Conservation (phyloP, 208 protist species). For the Leishmania amazonensis region DNA sequence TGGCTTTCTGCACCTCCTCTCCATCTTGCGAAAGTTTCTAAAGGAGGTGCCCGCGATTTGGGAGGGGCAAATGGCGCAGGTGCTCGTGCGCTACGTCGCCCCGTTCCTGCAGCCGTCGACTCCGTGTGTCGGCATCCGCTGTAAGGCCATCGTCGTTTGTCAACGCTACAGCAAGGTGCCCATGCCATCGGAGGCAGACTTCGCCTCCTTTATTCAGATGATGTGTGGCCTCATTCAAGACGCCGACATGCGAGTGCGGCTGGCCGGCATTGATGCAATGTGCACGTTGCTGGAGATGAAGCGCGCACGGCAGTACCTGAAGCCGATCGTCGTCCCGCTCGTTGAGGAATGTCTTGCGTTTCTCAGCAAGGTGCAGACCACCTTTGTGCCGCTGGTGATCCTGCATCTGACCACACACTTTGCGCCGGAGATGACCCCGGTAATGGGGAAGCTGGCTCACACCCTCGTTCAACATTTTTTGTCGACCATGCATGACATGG, state of each 20-base stretch:
- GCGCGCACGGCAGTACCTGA: constrained; percentile 65
- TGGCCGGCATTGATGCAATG: constrained; percentile 83
- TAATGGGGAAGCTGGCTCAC: constrained; percentile 73
- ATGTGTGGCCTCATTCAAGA: constrained; percentile 71
- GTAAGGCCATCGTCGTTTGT: constrained; percentile 83
- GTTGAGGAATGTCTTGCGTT: constrained; percentile 87
- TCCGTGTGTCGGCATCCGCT: constrained; percentile 62
- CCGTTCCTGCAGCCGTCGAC: constrained; percentile 60
- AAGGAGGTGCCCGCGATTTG: constrained; percentile 71
- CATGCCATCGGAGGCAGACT: constrained; percentile 68
- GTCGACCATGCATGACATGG: constrained; percentile 76
- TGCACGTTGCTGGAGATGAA: constrained; percentile 88
- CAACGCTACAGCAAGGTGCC: constrained; percentile 87
- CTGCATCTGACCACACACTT: constrained; percentile 89
- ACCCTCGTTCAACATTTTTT: constrained; percentile 83
- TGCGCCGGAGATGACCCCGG: constrained; percentile 73
- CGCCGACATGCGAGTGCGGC: constrained; percentile 70
- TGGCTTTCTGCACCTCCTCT: constrained; percentile 85
- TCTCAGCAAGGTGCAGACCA: constrained; percentile 83
- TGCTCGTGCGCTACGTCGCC: constrained; percentile 78
- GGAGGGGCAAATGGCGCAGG: constrained; percentile 74
- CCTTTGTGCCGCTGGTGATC: constrained; percentile 79
- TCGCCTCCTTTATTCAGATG: constrained; percentile 79
- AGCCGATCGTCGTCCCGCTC: constrained; percentile 67
- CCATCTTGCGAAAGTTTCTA: constrained; percentile 79